Base-by-base conservation (phyloP, 768 basidiomycete species). In the Mycena rosella region DNA sequence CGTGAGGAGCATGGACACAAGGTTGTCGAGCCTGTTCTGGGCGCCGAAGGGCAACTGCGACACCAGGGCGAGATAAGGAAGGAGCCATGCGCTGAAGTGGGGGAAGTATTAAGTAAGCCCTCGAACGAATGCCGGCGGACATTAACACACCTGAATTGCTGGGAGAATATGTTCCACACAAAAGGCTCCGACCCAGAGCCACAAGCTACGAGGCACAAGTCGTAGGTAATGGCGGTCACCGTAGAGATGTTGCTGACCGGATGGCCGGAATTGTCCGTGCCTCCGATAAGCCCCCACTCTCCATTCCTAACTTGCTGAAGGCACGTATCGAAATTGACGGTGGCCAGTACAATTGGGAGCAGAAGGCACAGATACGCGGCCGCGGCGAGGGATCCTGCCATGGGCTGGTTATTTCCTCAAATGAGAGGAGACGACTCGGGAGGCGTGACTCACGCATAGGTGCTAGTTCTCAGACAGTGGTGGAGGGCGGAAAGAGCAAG, bases 11-110 rank as follows among this genome's bases (percentile, higher is more conserved):
- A 40, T 18, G 17, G 8, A 9, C 38, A 40, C 15, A 15, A 40
- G 10, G 17, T 40, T 40, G 38, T 40, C 38, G 8, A 3, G 15
- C 15, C 17, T 40, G 13, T 14, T 9, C 38, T 14, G 8, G 38
- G 4, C 3, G 13, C 38, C 38, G 38, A 40, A 40, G 8, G 38
- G 38, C 8, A 40, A 40, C 38, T 40, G 38, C 13, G 38, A 81
- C n/a, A 83, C 68, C 0, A 83, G 55, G 4, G 81, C 79, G 14
- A 83, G 76, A 66, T 79, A 81, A 14, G 82, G 82, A 2, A 83
- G 59, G 7, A 83, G 75, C 82, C 82, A 83, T 0, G 78, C 67
- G 7, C 75, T 68, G 64, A 72, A 78, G 26, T 74, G 20, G 6
- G 20, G 10, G 70, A 40, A 17, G n/a, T n/a, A n/a, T n/a, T n/a